Base-by-base conservation (phyloP, 2,329 filamentous ascomycete genomes). In the Paracorniculantispora psalliotae region DNA sequence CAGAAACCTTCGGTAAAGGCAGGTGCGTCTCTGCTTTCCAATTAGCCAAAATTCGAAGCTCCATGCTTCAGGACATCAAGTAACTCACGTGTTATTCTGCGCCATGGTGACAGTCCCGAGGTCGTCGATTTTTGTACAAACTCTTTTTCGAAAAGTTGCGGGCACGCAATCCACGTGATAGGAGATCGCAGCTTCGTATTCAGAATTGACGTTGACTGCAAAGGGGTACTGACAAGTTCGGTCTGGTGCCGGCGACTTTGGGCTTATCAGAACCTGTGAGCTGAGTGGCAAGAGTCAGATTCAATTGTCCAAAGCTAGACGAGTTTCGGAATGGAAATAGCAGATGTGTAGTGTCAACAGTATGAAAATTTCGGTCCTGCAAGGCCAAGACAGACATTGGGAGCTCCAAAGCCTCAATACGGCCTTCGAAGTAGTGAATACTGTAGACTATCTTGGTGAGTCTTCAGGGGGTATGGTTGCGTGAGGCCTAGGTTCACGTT, bases 1-100 rank as follows among this genome's bases (percentile, higher is more conserved):
- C 71, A 73, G 59, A 66, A 70, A 1, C 71, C 72, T 62, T 65
- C 48, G 5, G 9, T 50, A 25, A 47, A 55, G 12, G 44, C n/a
- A 39, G 23, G 17, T 21, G 3, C 25, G 21, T 39, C 25, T 17
- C 53, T 56, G 25, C 9, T 50, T 17, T 23, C 23, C 23, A n/a
- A 43, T 63, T 61, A 19, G 61, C 48, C 46, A 64, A 64, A 60
- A 67, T 69, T 44, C 8, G 12, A 49, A n/a, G 47, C 15, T 43
- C n/a, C 15, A n/a, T n/a, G n/a, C n/a, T n/a, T n/a, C 8, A 37
- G 33, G 53, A 48, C 41, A 47, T 28, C 19, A 52, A 17, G 1
- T 17, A n/a, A 46, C 57, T 39, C 12, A 59, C 57, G 23, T 12
- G 21, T 25, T 39, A 21, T 41, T 58, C 54, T 50, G 50, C 53